Percentiles rank a stretch among this genome's conserved stretches.
phyloP scores from a whole-genome alignment of 202 grass and related monocot genomes.

The Alloteropsis angusta region DNA sequence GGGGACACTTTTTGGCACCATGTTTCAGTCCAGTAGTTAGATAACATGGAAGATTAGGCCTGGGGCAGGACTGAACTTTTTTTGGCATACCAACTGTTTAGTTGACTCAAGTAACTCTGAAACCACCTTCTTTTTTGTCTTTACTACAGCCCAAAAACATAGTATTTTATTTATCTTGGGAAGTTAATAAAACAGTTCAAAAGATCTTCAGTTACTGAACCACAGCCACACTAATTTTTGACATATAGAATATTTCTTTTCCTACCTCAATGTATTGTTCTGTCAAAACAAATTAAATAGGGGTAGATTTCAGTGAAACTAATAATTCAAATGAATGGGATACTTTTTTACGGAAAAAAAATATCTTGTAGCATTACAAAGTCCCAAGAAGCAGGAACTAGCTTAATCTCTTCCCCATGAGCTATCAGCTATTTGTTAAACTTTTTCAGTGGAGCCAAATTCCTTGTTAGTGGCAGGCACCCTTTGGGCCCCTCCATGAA shows the following conservation, averaged over 20 bases:
- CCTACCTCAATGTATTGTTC: background rate
- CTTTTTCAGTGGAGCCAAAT: conserved; percentile 39
- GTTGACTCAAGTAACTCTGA: background rate
- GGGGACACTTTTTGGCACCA: conserved; percentile 17
- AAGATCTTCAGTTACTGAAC: background rate
- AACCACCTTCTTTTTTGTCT: background rate
- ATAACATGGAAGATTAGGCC: conserved; percentile 23
- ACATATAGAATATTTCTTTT: background rate
- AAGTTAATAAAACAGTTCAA: background rate
- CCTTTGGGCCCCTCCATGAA: conserved; percentile 40
- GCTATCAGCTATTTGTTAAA: conserved; percentile 15
- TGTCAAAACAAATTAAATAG: background rate
- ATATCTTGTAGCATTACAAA: conserved; percentile 2
- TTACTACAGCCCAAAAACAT: background rate
- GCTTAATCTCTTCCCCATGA: background rate
- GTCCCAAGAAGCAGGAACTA: conserved; percentile 33
- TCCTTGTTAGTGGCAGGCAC: conserved; percentile 75
- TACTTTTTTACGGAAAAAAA: no score
- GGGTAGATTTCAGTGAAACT: background rate
- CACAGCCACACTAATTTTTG: background rate
- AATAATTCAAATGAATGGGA: background rate
- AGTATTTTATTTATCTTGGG: background rate
- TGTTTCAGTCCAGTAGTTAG: conserved; percentile 14
- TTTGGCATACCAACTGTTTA: background rate
- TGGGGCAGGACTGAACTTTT: background rate